phyloP scores from a whole-genome alignment of 768 basidiomycete genomes.

The Termitomyces heimii region DNA sequence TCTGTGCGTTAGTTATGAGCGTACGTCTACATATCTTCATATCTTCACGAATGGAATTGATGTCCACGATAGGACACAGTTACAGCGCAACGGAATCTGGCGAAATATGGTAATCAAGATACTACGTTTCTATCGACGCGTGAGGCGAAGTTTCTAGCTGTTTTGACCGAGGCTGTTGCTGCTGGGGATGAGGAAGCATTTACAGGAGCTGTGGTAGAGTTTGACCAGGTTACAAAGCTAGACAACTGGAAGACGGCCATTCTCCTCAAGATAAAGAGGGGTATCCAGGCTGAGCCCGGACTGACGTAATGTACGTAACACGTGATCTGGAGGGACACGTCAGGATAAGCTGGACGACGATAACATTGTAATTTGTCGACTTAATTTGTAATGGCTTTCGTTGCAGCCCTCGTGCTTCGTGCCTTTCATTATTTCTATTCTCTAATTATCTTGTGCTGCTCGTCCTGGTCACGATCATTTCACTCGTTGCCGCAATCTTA shows the following conservation, averaged over 20 bases:
- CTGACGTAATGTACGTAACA: constrained; percentile 24
- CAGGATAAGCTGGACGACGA: background rate
- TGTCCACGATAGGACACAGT: constrained; percentile 63
- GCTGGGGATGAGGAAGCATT: constrained; percentile 51
- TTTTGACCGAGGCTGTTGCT: constrained; percentile 67
- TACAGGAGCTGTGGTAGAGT: constrained; percentile 84
- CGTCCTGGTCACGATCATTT: constrained; percentile 32
- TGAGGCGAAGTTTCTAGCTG: constrained; percentile 83
- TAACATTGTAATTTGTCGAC: background rate
- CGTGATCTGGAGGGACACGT: background rate
- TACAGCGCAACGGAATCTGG: constrained; percentile 73
- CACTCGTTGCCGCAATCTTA: constrained; percentile 41
- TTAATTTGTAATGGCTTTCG: constrained; percentile 33
- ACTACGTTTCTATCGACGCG: constrained; percentile 81
- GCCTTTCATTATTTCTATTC: constrained; percentile 56
- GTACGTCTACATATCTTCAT: constrained; percentile 39
- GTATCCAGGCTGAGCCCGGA: constrained; percentile 45
- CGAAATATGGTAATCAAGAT: constrained; percentile 77
- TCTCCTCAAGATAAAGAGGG: constrained; percentile 84
- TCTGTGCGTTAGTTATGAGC: constrained; percentile 85
- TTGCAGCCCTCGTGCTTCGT: constrained; percentile 42
- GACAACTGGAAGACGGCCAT: constrained; percentile 96
- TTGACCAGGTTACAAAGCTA: constrained; percentile 85
- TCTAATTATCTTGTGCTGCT: constrained; percentile 31
- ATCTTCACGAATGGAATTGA: background rate